Conservation (phyloP, 345 rosid species). For the Angophora floribunda region DNA sequence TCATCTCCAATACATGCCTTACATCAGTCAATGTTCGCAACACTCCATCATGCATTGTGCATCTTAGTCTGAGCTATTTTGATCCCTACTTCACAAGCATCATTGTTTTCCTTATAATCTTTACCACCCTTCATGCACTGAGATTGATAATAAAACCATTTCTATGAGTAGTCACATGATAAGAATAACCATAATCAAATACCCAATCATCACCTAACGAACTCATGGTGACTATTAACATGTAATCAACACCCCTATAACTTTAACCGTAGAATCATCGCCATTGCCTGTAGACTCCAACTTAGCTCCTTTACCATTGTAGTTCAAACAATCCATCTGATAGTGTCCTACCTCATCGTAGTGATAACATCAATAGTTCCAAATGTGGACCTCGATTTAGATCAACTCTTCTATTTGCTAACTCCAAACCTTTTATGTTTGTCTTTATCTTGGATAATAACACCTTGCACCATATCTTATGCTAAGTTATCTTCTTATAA, state of each 20-base stretch:
- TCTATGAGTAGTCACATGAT: background rate
- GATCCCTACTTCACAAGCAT: background rate
- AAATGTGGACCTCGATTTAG: background rate
- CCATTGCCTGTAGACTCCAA: background rate
- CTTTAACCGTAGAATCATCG: background rate
- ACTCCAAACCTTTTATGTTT: background rate
- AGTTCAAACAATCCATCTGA: background rate
- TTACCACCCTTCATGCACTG: background rate
- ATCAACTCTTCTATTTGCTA: background rate
- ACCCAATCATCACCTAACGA: background rate
- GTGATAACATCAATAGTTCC: background rate
- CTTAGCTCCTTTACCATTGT: background rate
- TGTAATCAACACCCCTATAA: background rate
- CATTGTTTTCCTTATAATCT: background rate
- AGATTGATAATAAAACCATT: background rate
- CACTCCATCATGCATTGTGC: rapidly evolving
- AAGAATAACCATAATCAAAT: background rate
- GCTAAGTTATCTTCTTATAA: background rate
- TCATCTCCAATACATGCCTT: background rate
- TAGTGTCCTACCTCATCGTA: background rate
- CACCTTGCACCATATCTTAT: background rate
- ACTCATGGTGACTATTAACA: background rate
- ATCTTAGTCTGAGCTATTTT: background rate
- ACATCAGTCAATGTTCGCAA: background rate
- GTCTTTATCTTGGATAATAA: background rate